Percentiles rank a stretch among this genome's conserved stretches.
phyloP scores from a whole-genome alignment of 208 protist genomes.

The Trypanosoma avium region DNA sequence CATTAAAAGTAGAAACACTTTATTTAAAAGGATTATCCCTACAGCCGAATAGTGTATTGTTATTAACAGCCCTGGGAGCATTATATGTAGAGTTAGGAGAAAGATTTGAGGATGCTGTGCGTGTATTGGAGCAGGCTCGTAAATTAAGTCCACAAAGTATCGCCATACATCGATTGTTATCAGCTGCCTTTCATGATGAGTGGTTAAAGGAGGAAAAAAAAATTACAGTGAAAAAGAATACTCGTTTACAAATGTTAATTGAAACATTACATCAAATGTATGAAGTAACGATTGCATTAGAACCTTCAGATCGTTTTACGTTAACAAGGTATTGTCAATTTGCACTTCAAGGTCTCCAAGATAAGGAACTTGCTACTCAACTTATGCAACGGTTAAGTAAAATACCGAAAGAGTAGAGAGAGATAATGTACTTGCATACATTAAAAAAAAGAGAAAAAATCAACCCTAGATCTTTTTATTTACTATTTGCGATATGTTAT shows the following conservation, averaged over 20 bases:
- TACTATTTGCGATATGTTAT: too few species aligned
- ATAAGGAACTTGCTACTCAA: constrained; percentile 39
- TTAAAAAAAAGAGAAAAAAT: too few species aligned
- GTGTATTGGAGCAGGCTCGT: constrained; percentile 55
- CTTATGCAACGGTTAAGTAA: constrained; percentile 32
- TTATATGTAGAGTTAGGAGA: constrained; percentile 64
- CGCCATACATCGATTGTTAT: constrained; percentile 53
- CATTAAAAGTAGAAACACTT: constrained; percentile 53
- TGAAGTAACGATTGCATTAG: constrained; percentile 38
- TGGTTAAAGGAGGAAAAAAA: constrained; percentile 53
- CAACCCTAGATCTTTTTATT: too few species aligned
- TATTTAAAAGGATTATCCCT: constrained; percentile 43
- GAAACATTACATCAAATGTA: constrained; percentile 44
- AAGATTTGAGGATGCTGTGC: constrained; percentile 66
- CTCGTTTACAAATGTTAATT: constrained; percentile 41
- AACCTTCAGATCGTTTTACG: constrained; percentile 35
- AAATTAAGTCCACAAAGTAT: constrained; percentile 52
- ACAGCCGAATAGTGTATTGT: constrained; percentile 41
- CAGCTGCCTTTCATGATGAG: constrained; percentile 52
- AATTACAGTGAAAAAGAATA: constrained; percentile 13
- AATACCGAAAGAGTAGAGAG: too few species aligned
- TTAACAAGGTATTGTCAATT: constrained; percentile 71
- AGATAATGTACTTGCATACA: too few species aligned
- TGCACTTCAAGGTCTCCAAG: constrained; percentile 55
- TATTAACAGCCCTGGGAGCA: constrained; percentile 50